Base-by-base conservation (phyloP, 2,329 filamentous ascomycete species). In the Colletotrichum truncatum region DNA sequence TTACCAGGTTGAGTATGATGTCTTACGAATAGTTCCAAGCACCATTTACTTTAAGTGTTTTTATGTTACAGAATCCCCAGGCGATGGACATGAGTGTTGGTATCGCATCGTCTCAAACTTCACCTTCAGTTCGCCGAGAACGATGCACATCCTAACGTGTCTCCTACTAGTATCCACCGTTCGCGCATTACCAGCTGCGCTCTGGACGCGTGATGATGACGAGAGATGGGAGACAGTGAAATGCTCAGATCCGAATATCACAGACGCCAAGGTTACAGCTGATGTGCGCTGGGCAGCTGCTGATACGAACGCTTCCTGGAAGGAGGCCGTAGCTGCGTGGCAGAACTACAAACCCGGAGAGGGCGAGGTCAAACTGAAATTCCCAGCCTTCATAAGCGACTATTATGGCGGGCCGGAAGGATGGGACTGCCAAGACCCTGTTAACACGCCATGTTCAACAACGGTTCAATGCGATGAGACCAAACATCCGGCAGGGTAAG, bases 361-460 rank as follows among this genome's bases (percentile, higher is more conserved):
- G 11, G 54, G 25, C 2, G 38, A 7, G 2, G 25, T 49, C 6
- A 36, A 43, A 4, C 59, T 63, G 7, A 58, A 43, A 1, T 63
- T 63, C 1, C 43, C 59, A 0, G 59, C 59, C 5, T 58, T 63
- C 2, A 36, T 58, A n/a, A 63, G 52, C 41, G 53, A 63, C 12
- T 63, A 41, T 11, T 63, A 63, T 26, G 53, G 59, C 26, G 52
- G 59, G 4, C 59, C 59, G 1, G 59, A 63, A 18, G 59, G 59
- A 6, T 58, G 52, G 59, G 10, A 58, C 4, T 63, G 59, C n/a
- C 52, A 58, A n/a, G 53, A 63, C 18, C 41, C 52, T 4, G 52
- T 58, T 0, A 58, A 58, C 2, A 63, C 59, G 1, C 59, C 59
- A 10, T 63, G 59, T 4, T 63, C 59, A 3, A 63, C 59, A 16